phyloP scores from a whole-genome alignment of 495 filamentous ascomycete species.

The Aspergillus coremiiformis region DNA sequence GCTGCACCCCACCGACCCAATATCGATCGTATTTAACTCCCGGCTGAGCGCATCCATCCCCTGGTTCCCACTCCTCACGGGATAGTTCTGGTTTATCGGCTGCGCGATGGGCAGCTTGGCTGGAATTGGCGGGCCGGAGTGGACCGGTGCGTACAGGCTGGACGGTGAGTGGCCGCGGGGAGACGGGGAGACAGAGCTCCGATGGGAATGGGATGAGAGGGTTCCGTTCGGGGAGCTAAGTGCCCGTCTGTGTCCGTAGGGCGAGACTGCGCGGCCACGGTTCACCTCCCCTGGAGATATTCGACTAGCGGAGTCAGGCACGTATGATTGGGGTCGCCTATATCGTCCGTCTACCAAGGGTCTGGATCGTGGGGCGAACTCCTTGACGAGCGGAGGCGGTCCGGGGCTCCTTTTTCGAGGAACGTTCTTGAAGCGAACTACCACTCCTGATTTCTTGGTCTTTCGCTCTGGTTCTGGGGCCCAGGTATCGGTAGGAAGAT shows the following conservation, averaged over 20 bases:
- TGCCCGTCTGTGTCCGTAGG: conserved; percentile 16
- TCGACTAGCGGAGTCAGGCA: neutral
- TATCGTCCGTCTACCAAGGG: neutral
- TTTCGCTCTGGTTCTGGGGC: conserved; percentile 88
- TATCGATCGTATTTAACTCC: conserved; percentile 77
- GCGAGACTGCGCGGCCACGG: conserved; percentile 16
- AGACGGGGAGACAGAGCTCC: conserved; percentile 6
- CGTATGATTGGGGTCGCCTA: neutral
- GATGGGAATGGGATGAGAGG: conserved; percentile 5
- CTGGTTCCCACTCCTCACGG: conserved; percentile 27
- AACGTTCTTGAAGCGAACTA: conserved; percentile 43
- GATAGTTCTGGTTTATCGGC: conserved; percentile 22
- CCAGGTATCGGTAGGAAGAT: conserved; percentile 85
- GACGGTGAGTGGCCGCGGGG: conserved; percentile 20
- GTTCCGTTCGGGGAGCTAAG: conserved; percentile 16
- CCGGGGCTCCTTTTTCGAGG: conserved; percentile 19
- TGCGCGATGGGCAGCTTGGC: conserved; percentile 62
- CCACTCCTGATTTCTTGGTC: conserved; percentile 50
- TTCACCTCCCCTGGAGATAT: conserved; percentile 5
- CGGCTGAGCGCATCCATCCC: conserved; percentile 62
- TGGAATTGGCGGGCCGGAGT: conserved; percentile 57
- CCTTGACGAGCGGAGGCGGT: neutral
- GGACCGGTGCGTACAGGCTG: conserved; percentile 25
- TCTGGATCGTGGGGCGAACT: neutral
- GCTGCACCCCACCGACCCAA: conserved; percentile 47